These are phyloP conservation scores for Shiraia bambusicola DNA, from an alignment of 2,329 filamentous ascomycete genomes.

Conservation along the genomic window DNA sequence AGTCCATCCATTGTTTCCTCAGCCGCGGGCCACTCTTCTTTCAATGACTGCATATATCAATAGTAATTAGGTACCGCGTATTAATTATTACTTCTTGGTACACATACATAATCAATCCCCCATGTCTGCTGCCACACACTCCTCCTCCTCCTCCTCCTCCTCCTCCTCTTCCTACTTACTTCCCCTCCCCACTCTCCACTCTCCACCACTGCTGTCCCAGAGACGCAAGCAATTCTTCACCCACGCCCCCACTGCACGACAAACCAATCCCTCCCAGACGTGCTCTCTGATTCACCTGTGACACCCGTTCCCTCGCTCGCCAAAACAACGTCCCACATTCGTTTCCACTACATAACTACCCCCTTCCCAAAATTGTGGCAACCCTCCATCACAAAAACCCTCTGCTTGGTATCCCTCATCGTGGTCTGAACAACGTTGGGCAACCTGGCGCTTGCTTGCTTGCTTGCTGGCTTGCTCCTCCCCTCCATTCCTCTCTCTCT, in stretches of 20 bases:
- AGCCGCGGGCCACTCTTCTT: slow-evolving; percentile 19
- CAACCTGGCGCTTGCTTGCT: slow-evolving; percentile 20
- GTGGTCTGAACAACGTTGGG: slow-evolving; percentile 16
- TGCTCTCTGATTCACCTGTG: slow-evolving; percentile 32
- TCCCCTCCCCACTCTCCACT: no score
- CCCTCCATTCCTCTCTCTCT: no score
- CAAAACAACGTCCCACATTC: slow-evolving; percentile 33
- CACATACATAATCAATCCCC: slow-evolving; percentile 3
- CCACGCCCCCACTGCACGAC: no score
- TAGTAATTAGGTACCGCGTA: no score
- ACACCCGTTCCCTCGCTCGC: slow-evolving; percentile 29
- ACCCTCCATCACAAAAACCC: slow-evolving; percentile 20
- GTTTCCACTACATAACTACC: slow-evolving; percentile 37
- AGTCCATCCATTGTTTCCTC: slow-evolving; percentile 31
- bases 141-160: no score
- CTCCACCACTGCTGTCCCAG: no score
- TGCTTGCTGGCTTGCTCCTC: slow-evolving; percentile 7
- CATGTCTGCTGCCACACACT: slow-evolving; percentile 1
- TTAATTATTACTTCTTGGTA: no score
- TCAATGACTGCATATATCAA: slow-evolving; percentile 17
- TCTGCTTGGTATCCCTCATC: slow-evolving; percentile 16
- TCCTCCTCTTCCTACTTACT: no score
- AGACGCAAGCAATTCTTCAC: no score
- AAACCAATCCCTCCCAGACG: no score
- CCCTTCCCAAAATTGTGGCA: slow-evolving; percentile 16